Evolutionary conservation across 2,329 filamentous ascomycete genomes (phyloP), one percentile per base, ranked within the genome.

Genomic region (Sarocladium strictum): DNA sequence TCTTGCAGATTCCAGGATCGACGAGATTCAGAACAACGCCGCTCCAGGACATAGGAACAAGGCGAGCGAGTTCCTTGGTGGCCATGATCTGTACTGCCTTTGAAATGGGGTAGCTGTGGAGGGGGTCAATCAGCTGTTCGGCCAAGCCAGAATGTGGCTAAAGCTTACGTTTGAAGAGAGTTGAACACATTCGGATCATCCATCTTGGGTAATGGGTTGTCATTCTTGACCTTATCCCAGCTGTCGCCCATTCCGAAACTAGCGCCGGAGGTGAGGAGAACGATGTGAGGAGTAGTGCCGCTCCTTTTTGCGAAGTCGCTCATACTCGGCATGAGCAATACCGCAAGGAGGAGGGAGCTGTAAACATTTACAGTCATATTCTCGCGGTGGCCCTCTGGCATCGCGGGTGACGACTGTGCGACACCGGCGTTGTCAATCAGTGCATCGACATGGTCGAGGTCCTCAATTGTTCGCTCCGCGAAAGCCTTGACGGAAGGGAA

Each of bases 311-410:
- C 70, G 9, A 70, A 71, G 12, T 62, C 62, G 19, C 67, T 66
- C 59, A 80, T 58, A 23, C 63, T 59, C 1, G 76, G 76, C 19
- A 80, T 61, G 19, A 77, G 58, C 51, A 72, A 57, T 11, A 79
- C 40, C 0, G 70, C 69, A 53, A 79, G 64, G 26, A 79, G 62
- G 33, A 74, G 72, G 0, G 73, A 78, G 2, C 68, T 69, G 33
- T 54, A 32, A 15, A 50, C 45, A 17, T 58, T 58, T 38, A 54
- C 38, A 3, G 54, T 47, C 35, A 58, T 43, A 37, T 38, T 55
- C 41, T 45, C 53, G 49, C 49, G 27, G 15, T 37, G 33, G 21
- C 54, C 56, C 17, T 56, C 56, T 4, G 21, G 24, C 38, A 27
- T 53, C 10, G 14, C 21, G 3, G 33, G 33, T 9, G 50, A 38